A percentile compares a stretch with the other conserved stretches of the same genome.
These are phyloP conservation scores for Flaveria ramosissima DNA, from an alignment of 129 eudicot genomes.

Conservation along the genomic window DNA sequence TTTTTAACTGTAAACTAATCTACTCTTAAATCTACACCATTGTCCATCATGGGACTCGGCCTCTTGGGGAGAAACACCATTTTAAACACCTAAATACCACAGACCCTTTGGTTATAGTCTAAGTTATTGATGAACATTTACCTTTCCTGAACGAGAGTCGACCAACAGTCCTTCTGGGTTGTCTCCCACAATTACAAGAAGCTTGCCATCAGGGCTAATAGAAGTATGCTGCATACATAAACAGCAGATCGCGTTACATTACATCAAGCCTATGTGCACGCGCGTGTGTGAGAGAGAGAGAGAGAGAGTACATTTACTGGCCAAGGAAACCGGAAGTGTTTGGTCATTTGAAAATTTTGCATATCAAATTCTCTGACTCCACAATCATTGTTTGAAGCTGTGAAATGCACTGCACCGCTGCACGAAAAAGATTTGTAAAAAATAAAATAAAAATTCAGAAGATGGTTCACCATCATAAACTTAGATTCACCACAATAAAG, in stretches of 20 bases:
- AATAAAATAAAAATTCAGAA: not conserved
- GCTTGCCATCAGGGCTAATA: constrained; percentile 71
- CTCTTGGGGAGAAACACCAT: no score
- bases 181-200: constrained; percentile 70
- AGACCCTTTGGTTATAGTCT: not conserved
- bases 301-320: constrained; percentile 67
- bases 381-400: constrained; percentile 85
- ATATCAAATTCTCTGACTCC: constrained; percentile 80
- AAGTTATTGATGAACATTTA: constrained; percentile 17
- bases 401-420: constrained; percentile 86
- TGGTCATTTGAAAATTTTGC: constrained; percentile 66
- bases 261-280: not conserved
- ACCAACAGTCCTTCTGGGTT: constrained; percentile 68
- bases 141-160: constrained; percentile 74
- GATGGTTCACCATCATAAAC: not conserved
- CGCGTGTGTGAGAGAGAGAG: not conserved
- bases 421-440: not conserved
- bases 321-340: constrained; percentile 74
- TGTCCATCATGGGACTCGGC: no score
- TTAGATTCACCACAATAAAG: not conserved
- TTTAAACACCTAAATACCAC: no score
- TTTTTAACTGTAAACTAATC: no score
- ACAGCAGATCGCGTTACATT: constrained; percentile 11
- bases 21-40: no score
- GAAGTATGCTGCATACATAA: constrained; percentile 71